Conservation (phyloP, 2,329 filamentous ascomycete species). For the Penicillium frequentans region DNA sequence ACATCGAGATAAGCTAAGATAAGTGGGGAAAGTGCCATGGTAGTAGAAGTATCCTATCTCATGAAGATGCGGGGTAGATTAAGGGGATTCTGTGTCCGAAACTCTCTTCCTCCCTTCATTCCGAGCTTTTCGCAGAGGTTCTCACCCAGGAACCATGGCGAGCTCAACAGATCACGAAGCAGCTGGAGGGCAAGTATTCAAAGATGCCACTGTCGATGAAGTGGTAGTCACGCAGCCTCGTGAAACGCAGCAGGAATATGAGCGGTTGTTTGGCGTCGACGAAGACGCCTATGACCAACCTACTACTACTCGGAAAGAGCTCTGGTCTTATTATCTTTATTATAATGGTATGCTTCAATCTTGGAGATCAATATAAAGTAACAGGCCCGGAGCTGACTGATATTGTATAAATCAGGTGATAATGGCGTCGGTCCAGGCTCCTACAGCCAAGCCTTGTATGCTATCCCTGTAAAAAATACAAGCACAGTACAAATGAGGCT, state of each 20-base stretch:
- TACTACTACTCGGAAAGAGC: conserved; percentile 41
- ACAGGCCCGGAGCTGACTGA: neutral
- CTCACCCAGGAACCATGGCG: neutral
- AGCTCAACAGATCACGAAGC: neutral
- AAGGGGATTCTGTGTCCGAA: neutral
- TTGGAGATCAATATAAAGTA: neutral
- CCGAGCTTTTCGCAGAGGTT: neutral
- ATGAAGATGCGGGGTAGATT: conserved; percentile 1
- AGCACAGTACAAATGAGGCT: neutral
- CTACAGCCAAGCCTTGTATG: conserved; percentile 42
- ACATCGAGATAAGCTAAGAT: neutral
- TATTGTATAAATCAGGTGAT: conserved; percentile 27
- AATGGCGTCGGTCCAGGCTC: conserved; percentile 45
- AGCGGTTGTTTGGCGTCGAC: conserved; percentile 38
- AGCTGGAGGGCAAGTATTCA: neutral
- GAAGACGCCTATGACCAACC: conserved; percentile 39
- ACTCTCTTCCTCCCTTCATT: neutral
- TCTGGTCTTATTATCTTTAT: conserved; percentile 48
- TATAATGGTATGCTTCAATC: conserved; percentile 35
- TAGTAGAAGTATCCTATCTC: neutral
- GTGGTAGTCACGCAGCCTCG: conserved; percentile 12
- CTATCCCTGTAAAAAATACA: neutral
- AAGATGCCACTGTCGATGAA: conserved; percentile 13
- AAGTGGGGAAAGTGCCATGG: neutral
- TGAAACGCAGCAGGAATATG: conserved; percentile 30